These are phyloP conservation scores for Metarhizium sp. DNA, from an alignment of 2,329 filamentous ascomycete genomes.

Conservation along the genomic window DNA sequence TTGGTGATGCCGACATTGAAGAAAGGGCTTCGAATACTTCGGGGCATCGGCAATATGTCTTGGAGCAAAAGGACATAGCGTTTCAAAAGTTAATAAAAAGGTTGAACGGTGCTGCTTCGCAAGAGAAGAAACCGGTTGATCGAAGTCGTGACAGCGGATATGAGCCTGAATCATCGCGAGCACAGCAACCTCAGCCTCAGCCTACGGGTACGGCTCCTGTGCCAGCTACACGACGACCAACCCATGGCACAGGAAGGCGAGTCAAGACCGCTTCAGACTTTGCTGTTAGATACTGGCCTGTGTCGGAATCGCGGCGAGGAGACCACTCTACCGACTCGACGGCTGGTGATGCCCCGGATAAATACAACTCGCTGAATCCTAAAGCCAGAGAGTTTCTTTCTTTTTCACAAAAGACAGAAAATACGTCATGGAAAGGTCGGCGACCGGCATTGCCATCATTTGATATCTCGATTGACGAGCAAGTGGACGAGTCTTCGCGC, in stretches of 20 bases:
- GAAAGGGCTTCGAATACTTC: background rate
- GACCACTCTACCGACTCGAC: background rate
- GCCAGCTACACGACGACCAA: background rate
- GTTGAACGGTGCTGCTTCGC: slow-evolving; percentile 10
- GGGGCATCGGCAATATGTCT: background rate
- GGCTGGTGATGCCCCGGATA: background rate
- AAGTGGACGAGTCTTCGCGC: background rate
- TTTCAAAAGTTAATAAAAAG: slow-evolving; percentile 20
- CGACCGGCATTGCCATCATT: background rate
- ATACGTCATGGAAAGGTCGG: background rate
- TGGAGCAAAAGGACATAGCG: slow-evolving; percentile 8
- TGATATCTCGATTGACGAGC: background rate
- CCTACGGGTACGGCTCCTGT: no score
- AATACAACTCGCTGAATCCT: slow-evolving; percentile 9
- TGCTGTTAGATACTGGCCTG: slow-evolving; percentile 3
- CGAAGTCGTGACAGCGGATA: slow-evolving; percentile 1
- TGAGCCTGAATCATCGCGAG: background rate
- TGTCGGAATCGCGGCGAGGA: background rate
- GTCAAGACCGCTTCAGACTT: slow-evolving; percentile 9
- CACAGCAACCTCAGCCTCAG: background rate
- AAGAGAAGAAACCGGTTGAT: slow-evolving; percentile 1
- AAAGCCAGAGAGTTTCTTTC: slow-evolving; percentile 12
- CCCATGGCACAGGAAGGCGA: slow-evolving; percentile 4
- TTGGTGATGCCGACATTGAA: slow-evolving; percentile 5
- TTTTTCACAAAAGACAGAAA: background rate